Conservation (phyloP, 225 moss, liverwort and hornwort species). For the Bryoerythrophyllum caledonicum region DNA sequence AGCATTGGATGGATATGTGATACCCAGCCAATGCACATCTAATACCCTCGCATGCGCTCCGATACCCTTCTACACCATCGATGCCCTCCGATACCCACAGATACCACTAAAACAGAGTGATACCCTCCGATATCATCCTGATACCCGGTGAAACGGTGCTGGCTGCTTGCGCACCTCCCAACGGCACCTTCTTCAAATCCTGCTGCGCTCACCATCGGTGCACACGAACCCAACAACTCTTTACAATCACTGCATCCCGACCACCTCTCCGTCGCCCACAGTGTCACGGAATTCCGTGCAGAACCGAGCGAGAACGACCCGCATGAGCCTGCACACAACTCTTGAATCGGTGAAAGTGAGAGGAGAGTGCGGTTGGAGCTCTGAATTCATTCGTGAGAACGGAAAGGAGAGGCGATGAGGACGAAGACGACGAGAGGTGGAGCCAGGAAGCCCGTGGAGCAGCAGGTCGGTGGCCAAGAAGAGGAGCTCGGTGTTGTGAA, state of each 20-base stretch:
- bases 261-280: neutral
- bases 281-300: neutral
- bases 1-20: too few relatives aligned
- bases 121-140: too few relatives aligned
- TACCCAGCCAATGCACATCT: too few relatives aligned
- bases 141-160: too few relatives aligned
- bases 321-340: neutral
- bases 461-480: neutral
- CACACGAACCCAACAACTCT: neutral
- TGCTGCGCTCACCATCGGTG: neutral
- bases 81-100: too few relatives aligned
- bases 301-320: neutral
- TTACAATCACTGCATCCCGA: neutral
- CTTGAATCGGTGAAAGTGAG: too few relatives aligned
- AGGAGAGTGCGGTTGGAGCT: neutral
- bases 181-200: neutral
- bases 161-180: too few relatives aligned
- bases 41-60: too few relatives aligned
- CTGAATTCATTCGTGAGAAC: neutral
- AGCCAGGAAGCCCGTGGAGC: neutral
- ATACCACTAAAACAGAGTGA: too few relatives aligned
- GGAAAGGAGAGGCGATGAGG: neutral
- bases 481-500: slow-evolving; percentile 28
- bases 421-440: slow-evolving; percentile 31
- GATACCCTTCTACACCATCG: too few relatives aligned